phyloP scores from a whole-genome alignment of 2,329 filamentous ascomycete genomes.

The Botrytis porri region DNA sequence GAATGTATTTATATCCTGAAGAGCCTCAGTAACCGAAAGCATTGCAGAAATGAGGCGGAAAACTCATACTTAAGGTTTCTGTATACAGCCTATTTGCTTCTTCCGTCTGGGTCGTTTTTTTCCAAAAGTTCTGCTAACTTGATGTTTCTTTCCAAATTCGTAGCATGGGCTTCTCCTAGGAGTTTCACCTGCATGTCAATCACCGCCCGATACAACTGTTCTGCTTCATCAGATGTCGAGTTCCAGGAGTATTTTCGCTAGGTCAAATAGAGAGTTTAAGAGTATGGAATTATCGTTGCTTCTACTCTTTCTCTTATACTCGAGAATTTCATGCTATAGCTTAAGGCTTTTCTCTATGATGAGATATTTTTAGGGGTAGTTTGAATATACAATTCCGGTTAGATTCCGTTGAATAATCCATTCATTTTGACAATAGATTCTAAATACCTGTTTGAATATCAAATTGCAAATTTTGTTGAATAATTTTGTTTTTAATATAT shows the following conservation, averaged over 20 bases:
- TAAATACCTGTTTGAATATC: too few species aligned
- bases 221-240: background rate
- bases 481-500: too few species aligned
- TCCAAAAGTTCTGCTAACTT: background rate
- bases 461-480: too few species aligned
- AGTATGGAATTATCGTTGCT: background rate
- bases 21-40: rapidly evolving
- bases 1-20: too few species aligned
- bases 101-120: too few species aligned
- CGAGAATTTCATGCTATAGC: background rate
- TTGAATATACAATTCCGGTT: too few species aligned
- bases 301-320: too few species aligned
- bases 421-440: too few species aligned
- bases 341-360: background rate
- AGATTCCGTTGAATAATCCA: too few species aligned
- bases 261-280: background rate
- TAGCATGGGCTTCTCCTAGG: background rate
- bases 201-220: too few species aligned
- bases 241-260: background rate
- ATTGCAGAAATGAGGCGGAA: too few species aligned
- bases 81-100: background rate
- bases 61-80: background rate
- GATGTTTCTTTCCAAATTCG: background rate
- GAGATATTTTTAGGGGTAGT: rapidly evolving
- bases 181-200: background rate